These are phyloP conservation scores for Penicillium ochrochloron DNA, from an alignment of 495 filamentous ascomycete genomes.

Conservation along the genomic window DNA sequence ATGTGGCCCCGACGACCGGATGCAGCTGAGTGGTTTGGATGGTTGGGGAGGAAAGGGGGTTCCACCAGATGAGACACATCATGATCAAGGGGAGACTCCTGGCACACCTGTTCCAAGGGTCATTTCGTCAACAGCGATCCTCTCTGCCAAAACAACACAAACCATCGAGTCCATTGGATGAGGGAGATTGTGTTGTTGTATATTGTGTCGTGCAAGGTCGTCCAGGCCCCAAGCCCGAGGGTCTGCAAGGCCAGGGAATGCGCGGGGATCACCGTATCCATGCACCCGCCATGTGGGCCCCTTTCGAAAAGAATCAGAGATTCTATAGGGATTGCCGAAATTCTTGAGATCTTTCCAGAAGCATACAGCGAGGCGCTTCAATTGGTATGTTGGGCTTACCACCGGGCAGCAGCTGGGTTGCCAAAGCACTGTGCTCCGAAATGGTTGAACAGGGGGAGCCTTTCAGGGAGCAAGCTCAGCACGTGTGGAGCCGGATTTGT, in stretches of 20 bases:
- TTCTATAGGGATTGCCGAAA: not conserved
- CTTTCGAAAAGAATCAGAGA: not conserved
- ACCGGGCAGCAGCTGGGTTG: not conserved
- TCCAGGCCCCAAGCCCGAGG: not conserved
- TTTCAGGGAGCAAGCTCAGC: not conserved
- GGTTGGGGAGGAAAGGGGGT: not conserved
- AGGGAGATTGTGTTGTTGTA: not conserved
- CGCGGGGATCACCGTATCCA: constrained; percentile 7
- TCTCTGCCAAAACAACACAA: not conserved
- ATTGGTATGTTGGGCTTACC: not conserved
- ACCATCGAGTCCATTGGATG: not conserved
- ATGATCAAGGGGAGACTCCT: constrained; percentile 13
- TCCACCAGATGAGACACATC: constrained; percentile 8
- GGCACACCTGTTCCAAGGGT: not conserved
- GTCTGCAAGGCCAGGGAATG: constrained; percentile 7
- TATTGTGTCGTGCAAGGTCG: constrained; percentile 1
- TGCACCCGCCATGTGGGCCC: constrained; percentile 10
- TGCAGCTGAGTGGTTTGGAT: constrained; percentile 7
- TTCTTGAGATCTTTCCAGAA: constrained; percentile 2
- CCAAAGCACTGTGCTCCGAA: not conserved
- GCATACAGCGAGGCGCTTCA: constrained; percentile 4
- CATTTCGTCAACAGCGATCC: not conserved
- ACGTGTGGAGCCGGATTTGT: not conserved
- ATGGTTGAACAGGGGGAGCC: too few relatives aligned
- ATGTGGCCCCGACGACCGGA: constrained; percentile 20